Percentiles rank a stretch among this genome's conserved stretches.
These are phyloP conservation scores for Clarireedia monteithiana DNA, from an alignment of 2,329 filamentous ascomycete species.

Conservation along the genomic window DNA sequence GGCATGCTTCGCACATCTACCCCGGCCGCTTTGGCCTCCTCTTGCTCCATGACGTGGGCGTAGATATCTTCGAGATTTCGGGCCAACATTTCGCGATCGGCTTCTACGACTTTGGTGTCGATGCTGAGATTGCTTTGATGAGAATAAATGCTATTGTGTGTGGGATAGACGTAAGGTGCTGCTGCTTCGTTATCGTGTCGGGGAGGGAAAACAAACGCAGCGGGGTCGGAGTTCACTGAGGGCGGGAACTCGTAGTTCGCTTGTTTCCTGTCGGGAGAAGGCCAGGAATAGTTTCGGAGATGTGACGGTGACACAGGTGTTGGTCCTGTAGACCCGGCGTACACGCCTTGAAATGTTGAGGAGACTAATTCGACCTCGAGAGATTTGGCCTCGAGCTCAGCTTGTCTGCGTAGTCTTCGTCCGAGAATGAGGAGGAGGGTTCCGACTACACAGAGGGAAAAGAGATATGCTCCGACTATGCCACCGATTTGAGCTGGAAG, in stretches of 20 bases:
- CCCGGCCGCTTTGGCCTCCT: slow-evolving; percentile 57
- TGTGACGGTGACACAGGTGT: slow-evolving; percentile 23
- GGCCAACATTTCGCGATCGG: slow-evolving; percentile 67
- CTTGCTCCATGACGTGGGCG: slow-evolving; percentile 84
- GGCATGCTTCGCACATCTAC: slow-evolving; percentile 39
- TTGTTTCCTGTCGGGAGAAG: slow-evolving; percentile 33
- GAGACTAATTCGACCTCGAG: slow-evolving; percentile 31
- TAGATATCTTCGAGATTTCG: slow-evolving; percentile 86
- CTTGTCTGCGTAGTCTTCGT: slow-evolving; percentile 39
- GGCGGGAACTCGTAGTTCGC: not conserved
- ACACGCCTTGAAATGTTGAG: not conserved
- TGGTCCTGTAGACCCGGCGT: slow-evolving; percentile 11
- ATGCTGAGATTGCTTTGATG: slow-evolving; percentile 38
- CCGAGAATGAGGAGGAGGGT: slow-evolving; percentile 55
- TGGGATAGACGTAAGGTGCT: slow-evolving; percentile 39
- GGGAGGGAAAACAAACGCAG: slow-evolving; percentile 5
- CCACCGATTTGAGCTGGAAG: slow-evolving; percentile 78
- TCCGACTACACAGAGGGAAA: slow-evolving; percentile 68
- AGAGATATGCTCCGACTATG: slow-evolving; percentile 75
- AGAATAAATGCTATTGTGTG: slow-evolving; percentile 27
- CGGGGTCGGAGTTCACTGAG: not conserved
- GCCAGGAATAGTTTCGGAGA: slow-evolving; percentile 41
- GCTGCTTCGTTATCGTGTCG: slow-evolving; percentile 17
- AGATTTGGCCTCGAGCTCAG: slow-evolving; percentile 13
- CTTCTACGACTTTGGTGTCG: slow-evolving; percentile 67